Base-by-base conservation (phyloP, 108 stramenopile species). In the Cyclotella cryptica region DNA sequence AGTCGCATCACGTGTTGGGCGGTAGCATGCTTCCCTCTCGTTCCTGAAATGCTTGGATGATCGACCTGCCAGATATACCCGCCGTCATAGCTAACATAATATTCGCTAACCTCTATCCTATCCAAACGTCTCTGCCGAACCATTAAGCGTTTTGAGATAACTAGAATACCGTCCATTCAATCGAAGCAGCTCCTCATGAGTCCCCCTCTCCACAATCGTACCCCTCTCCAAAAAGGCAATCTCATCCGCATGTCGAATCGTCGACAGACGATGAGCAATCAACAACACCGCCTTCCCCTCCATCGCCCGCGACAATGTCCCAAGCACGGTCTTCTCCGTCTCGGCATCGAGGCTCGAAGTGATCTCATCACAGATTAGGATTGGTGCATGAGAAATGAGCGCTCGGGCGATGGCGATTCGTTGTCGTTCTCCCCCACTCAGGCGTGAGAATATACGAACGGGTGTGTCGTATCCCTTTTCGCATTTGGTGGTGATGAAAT, bases 221-320 rank as follows among this genome's bases (percentile, higher is more conserved):
- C 97, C 97, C 30, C 86, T 78, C 43, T 83, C 66, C 30, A 97
- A 64, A 21, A 99, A 94, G 44, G 88, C 81, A 84, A 99, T 99
- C 72, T 93, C 80, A 62, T 98, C 96, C 0, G 97, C 97, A 72
- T 86, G 72, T 19, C 84, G 74, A 67, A 97, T 86, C 18, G 97
- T 98, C 40, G 93, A 90, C 15, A 98, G 83, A 10, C 97, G 85
- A 78, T 99, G 98, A 10, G 97, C 97, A 60, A 98, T 93, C 17
- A 98, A 84, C 78, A 97, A 13, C 17, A 80, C 74, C 17, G 29
- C 69, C 55, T 30, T 86, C 58, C 73, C 74, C 60, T 74, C 44
- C 58, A 54, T 58, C 0, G 58, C 74, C 8, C 27, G 26, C 19
- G 22, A 40, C 29, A 71, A 59, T 44, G 78, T 71, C 17, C 57